Conservation (phyloP, 202 grass and related monocot genomes). For the Eragrostis tef region DNA sequence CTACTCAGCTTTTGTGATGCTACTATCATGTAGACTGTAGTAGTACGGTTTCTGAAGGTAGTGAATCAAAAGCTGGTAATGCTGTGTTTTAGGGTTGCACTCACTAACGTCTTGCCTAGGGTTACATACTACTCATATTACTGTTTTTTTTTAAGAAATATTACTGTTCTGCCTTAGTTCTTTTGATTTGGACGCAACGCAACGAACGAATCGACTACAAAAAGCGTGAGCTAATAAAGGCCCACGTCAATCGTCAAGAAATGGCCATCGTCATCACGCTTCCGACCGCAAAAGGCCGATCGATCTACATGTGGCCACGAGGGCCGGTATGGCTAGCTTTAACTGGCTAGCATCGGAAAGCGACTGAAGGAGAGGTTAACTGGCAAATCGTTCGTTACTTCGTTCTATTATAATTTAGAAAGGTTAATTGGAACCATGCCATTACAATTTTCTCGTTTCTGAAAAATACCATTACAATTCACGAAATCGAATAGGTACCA, state of each 20-base stretch:
- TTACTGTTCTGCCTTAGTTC: not conserved
- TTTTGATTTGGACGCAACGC: not conserved
- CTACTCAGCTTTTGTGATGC: too few relatives aligned
- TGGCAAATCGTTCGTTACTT: not conserved
- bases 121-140: not conserved
- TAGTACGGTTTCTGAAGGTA: too few relatives aligned
- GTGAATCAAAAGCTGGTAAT: not conserved
- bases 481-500: too few relatives aligned
- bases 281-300: not conserved
- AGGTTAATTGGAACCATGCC: too few relatives aligned
- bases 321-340: not conserved
- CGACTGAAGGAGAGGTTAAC: not conserved
- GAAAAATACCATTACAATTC: too few relatives aligned
- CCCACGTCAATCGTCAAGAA: not conserved
- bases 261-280: constrained; percentile 12
- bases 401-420: too few relatives aligned
- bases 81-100: not conserved
- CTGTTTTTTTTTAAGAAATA: too few relatives aligned
- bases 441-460: too few relatives aligned
- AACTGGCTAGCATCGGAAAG: not conserved
- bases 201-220: not conserved
- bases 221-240: not conserved
- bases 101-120: not conserved
- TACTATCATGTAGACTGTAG: too few relatives aligned
- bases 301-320: not conserved